phyloP scores from a whole-genome alignment of 2,329 filamentous ascomycete species.

The Xylaria sp. region DNA sequence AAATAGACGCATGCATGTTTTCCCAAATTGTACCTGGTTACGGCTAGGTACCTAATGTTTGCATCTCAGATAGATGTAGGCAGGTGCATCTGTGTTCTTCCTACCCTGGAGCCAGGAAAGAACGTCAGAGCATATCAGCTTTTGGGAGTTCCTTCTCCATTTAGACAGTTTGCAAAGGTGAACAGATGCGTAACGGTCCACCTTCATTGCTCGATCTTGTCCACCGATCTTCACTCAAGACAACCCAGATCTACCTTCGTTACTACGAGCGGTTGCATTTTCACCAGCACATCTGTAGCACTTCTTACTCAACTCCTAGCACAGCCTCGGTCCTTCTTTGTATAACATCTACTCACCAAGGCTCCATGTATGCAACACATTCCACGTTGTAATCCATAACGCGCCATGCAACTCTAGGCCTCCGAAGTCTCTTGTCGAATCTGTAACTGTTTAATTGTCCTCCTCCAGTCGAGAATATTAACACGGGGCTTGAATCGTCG shows the following conservation, averaged over 20 bases:
- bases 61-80: neutral
- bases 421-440: neutral
- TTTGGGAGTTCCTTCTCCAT: constrained; percentile 4
- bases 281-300: neutral
- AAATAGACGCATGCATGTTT: neutral
- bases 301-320: neutral
- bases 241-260: neutral
- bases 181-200: neutral
- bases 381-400: neutral
- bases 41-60: too few species aligned
- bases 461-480: neutral
- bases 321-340: neutral
- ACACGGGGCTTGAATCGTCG: neutral
- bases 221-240: neutral
- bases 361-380: neutral
- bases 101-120: neutral
- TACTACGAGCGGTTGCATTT: neutral
- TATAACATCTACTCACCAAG: neutral
- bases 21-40: neutral
- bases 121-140: neutral
- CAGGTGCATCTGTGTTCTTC: neutral
- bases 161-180: neutral
- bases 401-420: neutral
- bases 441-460: neutral
- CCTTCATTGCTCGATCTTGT: neutral